Percentiles rank a stretch among this genome's conserved stretches.
These are phyloP conservation scores for Xylaria sp. DNA, from an alignment of 2,329 filamentous ascomycete genomes.

Conservation along the genomic window DNA sequence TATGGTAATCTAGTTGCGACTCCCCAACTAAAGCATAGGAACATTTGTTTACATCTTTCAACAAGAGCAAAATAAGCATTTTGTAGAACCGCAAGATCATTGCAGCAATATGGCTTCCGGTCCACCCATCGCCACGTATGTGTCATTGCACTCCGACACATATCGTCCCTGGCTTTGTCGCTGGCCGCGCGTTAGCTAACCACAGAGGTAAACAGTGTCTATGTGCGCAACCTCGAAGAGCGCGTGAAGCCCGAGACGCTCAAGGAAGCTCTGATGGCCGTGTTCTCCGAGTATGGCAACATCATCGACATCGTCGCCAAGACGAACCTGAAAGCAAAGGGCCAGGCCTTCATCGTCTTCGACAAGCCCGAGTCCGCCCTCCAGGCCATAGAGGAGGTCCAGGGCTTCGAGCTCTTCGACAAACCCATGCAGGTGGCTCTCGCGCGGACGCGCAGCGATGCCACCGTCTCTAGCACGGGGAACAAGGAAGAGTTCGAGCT, in stretches of 20 bases:
- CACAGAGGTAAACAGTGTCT: slow-evolving; percentile 61
- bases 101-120: slow-evolving; percentile 50
- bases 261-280: slow-evolving; percentile 75
- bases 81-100: background rate
- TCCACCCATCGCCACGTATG: slow-evolving; percentile 72
- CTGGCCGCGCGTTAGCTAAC: slow-evolving; percentile 34
- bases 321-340: slow-evolving; percentile 89
- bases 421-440: slow-evolving; percentile 89
- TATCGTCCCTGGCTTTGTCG: slow-evolving; percentile 45
- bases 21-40: too few species aligned
- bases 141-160: slow-evolving; percentile 79
- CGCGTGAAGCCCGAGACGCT: slow-evolving; percentile 84
- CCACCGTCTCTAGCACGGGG: slow-evolving; percentile 80
- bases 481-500: slow-evolving; percentile 83
- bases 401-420: slow-evolving; percentile 92
- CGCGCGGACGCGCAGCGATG: slow-evolving; percentile 87
- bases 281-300: slow-evolving; percentile 90
- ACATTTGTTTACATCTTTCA: background rate
- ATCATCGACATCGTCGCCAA: slow-evolving; percentile 89
- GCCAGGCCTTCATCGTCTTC: slow-evolving; percentile 95
- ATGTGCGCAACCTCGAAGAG: slow-evolving; percentile 89
- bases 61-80: slow-evolving; percentile 1
- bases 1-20: too few species aligned
- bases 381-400: slow-evolving; percentile 85
- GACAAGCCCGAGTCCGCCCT: slow-evolving; percentile 82